Evolutionary conservation across 768 basidiomycete species (phyloP).

Genomic region (Lenzites betulinus): DNA sequence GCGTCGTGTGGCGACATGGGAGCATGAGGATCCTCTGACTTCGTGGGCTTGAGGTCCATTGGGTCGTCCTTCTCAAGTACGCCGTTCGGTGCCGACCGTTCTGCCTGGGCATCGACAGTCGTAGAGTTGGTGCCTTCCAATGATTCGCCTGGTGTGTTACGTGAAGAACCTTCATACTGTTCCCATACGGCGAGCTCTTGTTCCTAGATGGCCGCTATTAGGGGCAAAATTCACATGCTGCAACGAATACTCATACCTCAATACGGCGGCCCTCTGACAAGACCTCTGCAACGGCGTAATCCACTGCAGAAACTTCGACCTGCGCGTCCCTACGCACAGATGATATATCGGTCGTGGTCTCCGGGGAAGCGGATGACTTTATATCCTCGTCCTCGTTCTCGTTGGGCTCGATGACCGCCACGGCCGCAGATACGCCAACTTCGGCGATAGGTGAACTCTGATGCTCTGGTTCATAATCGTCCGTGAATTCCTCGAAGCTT

Average conservation of each 20-base stretch:
- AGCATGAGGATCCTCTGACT: background rate
- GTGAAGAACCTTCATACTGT: background rate
- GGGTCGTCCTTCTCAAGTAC: too few relatives aligned
- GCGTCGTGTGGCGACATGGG: background rate
- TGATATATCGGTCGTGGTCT: background rate
- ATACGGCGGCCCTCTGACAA: conserved; percentile 33
- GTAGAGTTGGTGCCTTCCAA: background rate
- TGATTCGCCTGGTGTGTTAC: background rate
- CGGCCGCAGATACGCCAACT: background rate
- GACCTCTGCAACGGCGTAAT: conserved; percentile 38
- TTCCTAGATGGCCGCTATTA: background rate
- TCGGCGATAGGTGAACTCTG: background rate
- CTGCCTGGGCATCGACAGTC: too few relatives aligned
- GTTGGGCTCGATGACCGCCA: conserved; percentile 2
- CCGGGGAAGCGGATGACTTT: background rate
- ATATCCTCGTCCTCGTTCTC: conserved; percentile 12
- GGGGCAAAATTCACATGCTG: background rate
- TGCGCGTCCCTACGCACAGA: background rate
- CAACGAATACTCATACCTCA: conserved; percentile 29
- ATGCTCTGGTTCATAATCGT: background rate
- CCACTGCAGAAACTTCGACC: background rate
- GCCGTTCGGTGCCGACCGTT: too few relatives aligned
- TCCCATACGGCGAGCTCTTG: background rate
- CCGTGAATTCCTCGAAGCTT: conserved; percentile 4
- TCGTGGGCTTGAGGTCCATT: background rate